Base-by-base conservation (phyloP, 371 early-diverging fungal genomes). In the Coemansia sp. region DNA sequence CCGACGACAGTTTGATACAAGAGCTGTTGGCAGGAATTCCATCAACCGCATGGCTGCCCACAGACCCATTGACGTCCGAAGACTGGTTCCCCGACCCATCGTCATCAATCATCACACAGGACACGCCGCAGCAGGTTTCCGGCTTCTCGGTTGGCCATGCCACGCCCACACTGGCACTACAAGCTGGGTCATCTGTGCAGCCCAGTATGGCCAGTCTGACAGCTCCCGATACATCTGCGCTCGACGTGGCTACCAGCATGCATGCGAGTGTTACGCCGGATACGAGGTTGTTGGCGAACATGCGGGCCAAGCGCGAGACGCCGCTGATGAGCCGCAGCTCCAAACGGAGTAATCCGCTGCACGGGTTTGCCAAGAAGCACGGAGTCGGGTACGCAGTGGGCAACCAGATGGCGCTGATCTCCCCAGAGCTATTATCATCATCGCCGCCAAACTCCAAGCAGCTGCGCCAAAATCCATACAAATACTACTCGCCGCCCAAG, bases 401-500 rank as follows among this genome's bases (percentile, higher is more conserved):
- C 25, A 65, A 66, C 50, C 72, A 72, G 25, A 65, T 72, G 68
- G 72, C 77, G 6, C 60, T 68, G 12, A 23, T 77, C 0, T 72
- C 77, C 9, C 68, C 77, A 5, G 77, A 65, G 12, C 62, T 77
- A 9, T 63, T 77, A 5, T 77, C 77, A 1, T 77, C 77, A 28
- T 77, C 77, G 20, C 77, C 77, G 33, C 77, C 77, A 12, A 72
- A 68, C 8, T 55, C 68, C 2, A 68, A 65, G 72, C 77, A 77
- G 50, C 65, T 77, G 68, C 68, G 72, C 16, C 54, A 68, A 37
- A 67, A 77, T 42, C 72, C 77, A 14, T 77, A 77, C 71, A 71
- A 68, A 37, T 72, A 77, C 44, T 77, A 72, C 62, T 77, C 77
- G 68, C 77, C 77, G 30, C 77, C 77, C 20, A 77, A 77, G 59